Base-by-base conservation (phyloP, 805 yeast genomes). In the Metschnikowia reukaufii region DNA sequence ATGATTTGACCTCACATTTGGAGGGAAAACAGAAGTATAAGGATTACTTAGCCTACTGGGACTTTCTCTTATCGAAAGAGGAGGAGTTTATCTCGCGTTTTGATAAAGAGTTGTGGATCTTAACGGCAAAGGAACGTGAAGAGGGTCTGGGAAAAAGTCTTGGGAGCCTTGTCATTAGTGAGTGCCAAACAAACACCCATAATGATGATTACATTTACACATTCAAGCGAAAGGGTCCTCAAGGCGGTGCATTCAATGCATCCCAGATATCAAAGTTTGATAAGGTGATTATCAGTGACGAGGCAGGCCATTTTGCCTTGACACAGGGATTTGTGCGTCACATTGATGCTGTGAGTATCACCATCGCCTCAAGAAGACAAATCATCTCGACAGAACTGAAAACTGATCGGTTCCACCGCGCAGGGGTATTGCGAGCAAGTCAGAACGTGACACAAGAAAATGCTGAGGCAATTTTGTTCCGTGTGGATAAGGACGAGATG, bases 401-500 rank as follows among this genome's bases (percentile, higher is more conserved):
- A 50, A 52, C 68, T 16, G 60, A 66, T 2, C 72, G 67, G 6
- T 84, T 82, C 56, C 59, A 55, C 37, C 37, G 56, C n/a, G 58
- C 58, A 1, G 49, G 49, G 4, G 59, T 55, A 7, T 51, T 55
- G 39, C 36, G 50, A 15, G 36, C 49, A 8, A 46, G 47, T 20
- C 58, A 54, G 25, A 15, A 21, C 3, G 18, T 29, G 6, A 9
- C 46, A 8, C 53, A 39, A 15, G 39, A 29, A 7, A 12, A 19
- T 10, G 40, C 38, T 8, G 40, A 49, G 16, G 45, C 47, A 2
- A 43, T 55, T 29, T 39, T 48, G 4, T 89, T 79, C 54, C 72
- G 98, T 45, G 73, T 91, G 20, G 98, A 92, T 61, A 83, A 81
- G 59, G 95, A 90, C 64, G 90, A 84, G 39, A 77, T 83, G 66